Percentiles rank a stretch among this genome's conserved stretches.
These are phyloP conservation scores for Saccharomycopsis microspora DNA, from an alignment of 805 yeast species.

Conservation along the genomic window DNA sequence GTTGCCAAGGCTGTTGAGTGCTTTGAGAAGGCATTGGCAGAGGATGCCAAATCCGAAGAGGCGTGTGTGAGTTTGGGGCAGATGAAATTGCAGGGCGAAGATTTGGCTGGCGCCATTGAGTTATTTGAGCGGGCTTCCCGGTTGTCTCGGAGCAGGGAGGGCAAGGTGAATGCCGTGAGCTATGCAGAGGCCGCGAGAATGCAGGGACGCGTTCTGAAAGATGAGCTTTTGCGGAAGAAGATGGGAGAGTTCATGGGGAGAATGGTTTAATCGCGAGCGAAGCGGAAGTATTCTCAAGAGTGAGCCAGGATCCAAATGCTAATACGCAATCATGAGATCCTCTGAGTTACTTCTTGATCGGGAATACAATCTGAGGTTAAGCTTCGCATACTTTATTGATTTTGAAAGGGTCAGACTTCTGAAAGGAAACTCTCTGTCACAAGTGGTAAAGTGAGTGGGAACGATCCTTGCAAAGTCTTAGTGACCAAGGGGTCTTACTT, in stretches of 20 bases:
- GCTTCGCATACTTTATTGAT: too few relatives aligned
- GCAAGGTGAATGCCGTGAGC: slow-evolving; percentile 81
- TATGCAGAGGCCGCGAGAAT: slow-evolving; percentile 88
- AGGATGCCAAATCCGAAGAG: slow-evolving; percentile 83
- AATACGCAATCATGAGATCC: too few relatives aligned
- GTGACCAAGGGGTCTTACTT: too few relatives aligned
- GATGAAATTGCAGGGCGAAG: slow-evolving; percentile 72
- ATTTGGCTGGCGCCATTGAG: slow-evolving; percentile 68
- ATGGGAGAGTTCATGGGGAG: slow-evolving; percentile 32
- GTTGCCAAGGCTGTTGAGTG: slow-evolving; percentile 45
- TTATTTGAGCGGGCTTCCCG: slow-evolving; percentile 76
- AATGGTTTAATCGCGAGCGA: too few relatives aligned
- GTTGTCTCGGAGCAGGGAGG: slow-evolving; percentile 75
- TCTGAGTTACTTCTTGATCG: too few relatives aligned
- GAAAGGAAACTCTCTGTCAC: too few relatives aligned
- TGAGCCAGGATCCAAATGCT: too few relatives aligned
- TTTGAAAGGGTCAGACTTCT: too few relatives aligned
- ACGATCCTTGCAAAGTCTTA: too few relatives aligned
- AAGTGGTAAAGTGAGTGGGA: too few relatives aligned
- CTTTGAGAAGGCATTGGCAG: slow-evolving; percentile 62
- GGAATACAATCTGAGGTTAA: too few relatives aligned
- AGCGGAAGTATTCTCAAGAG: too few relatives aligned
- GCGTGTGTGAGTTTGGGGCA: slow-evolving; percentile 91
- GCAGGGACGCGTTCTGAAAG: slow-evolving; percentile 68
- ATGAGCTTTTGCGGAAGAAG: slow-evolving; percentile 52